Evolutionary conservation across 495 filamentous ascomycete genomes (phyloP).

Genomic region (Neurospora tetrasperma): DNA sequence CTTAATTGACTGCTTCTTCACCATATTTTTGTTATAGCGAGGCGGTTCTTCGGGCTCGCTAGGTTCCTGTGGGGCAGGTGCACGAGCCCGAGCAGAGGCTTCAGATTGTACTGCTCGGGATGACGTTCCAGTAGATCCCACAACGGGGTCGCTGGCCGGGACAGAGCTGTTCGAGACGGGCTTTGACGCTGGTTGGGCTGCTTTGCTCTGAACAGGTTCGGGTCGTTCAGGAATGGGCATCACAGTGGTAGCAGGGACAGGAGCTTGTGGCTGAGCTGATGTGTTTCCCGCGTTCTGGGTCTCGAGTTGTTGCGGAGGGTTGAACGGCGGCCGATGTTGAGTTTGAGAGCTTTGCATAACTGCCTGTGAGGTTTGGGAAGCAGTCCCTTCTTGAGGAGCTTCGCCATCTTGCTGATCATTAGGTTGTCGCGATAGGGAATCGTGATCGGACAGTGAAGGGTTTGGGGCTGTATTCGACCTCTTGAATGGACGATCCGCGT

Average conservation of each 20-base stretch:
- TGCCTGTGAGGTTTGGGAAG: not conserved
- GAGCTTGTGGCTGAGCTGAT: not conserved
- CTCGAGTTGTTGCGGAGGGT: not conserved
- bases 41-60: conserved; percentile 16
- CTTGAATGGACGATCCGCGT: conserved; percentile 13
- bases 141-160: conserved; percentile 15
- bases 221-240: conserved; percentile 8
- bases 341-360: not conserved
- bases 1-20: conserved; percentile 52
- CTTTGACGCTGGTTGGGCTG: conserved; percentile 7
- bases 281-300: not conserved
- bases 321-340: not conserved
- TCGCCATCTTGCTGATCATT: conserved; percentile 1
- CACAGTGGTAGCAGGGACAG: not conserved
- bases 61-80: conserved; percentile 8
- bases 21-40: conserved; percentile 37
- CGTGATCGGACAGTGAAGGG: conserved; percentile 6
- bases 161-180: conserved; percentile 10
- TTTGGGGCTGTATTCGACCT: conserved; percentile 20
- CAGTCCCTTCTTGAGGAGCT: not conserved
- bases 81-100: conserved; percentile 18
- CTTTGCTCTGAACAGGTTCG: conserved; percentile 3
- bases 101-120: conserved; percentile 16
- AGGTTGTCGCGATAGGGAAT: not conserved
- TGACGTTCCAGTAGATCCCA: conserved; percentile 8